Evolutionary conservation across 2,329 filamentous ascomycete genomes (phyloP).

Genomic region (Fusarium torreyae): DNA sequence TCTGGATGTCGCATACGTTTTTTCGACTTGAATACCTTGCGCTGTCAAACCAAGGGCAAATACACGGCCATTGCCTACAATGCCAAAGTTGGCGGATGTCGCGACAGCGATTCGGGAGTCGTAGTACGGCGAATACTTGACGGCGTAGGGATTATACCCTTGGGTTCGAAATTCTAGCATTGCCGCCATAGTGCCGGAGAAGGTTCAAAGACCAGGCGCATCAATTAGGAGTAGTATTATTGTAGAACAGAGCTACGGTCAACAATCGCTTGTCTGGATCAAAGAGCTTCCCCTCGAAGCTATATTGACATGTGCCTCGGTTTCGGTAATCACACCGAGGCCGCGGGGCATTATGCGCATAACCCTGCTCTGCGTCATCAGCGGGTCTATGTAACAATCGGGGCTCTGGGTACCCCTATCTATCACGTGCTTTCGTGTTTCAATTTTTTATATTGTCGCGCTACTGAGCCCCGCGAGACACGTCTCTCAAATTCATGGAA

Average conservation of each 20-base stretch:
- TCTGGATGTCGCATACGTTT: constrained; percentile 71
- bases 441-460: neutral
- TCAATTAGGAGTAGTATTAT: constrained; percentile 36
- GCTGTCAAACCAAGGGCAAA: constrained; percentile 88
- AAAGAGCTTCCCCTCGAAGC: constrained; percentile 22
- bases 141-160: constrained; percentile 95
- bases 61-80: constrained; percentile 94
- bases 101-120: constrained; percentile 94
- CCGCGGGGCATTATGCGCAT: constrained; percentile 48
- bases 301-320: constrained; percentile 56
- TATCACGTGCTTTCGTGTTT: constrained; percentile 52
- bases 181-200: constrained; percentile 59
- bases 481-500: constrained; percentile 1
- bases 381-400: constrained; percentile 34
- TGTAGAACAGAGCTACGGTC: constrained; percentile 20
- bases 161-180: constrained; percentile 97
- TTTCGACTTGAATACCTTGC: constrained; percentile 86
- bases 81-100: constrained; percentile 93
- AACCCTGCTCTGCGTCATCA: constrained; percentile 34
- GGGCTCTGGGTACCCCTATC: neutral
- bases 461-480: constrained; percentile 4
- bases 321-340: constrained; percentile 52
- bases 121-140: constrained; percentile 99
- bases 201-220: constrained; percentile 34
- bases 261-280: constrained; percentile 24